Conservation (phyloP, 2,329 filamentous ascomycete genomes). For the Mycosphaerella sp. region DNA sequence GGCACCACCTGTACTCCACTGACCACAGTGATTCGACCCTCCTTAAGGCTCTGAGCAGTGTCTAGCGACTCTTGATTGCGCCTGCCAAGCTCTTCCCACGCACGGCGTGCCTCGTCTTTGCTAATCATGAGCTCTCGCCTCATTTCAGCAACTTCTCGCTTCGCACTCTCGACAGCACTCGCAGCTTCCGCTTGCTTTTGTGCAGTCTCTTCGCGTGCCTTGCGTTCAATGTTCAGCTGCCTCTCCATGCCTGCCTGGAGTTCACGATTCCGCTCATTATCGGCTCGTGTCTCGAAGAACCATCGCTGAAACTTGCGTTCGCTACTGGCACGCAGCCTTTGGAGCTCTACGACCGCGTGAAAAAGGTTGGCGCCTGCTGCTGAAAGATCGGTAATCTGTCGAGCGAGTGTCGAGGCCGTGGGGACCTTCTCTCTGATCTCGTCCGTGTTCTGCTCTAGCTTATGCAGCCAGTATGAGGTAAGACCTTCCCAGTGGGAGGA, state of each 20-base stretch:
- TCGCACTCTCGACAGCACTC: constrained; percentile 25
- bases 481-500: constrained; percentile 98
- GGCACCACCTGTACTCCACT: constrained; percentile 93
- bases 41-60: constrained; percentile 73
- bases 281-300: constrained; percentile 91
- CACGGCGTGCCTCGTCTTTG: constrained; percentile 88
- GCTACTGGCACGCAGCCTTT: constrained; percentile 85
- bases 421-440: constrained; percentile 71
- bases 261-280: constrained; percentile 80
- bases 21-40: constrained; percentile 80
- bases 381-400: constrained; percentile 94
- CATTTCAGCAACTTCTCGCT: constrained; percentile 65
- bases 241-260: constrained; percentile 72
- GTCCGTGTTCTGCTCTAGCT: constrained; percentile 81
- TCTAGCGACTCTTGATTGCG: constrained; percentile 91
- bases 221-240: constrained; percentile 67
- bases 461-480: constrained; percentile 93
- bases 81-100: constrained; percentile 93
- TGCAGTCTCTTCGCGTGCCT: constrained; percentile 60
- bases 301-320: constrained; percentile 97
- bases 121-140: constrained; percentile 88
- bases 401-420: constrained; percentile 77
- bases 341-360: constrained; percentile 92
- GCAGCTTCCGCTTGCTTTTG: constrained; percentile 26
- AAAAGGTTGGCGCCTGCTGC: constrained; percentile 95